A percentile compares a stretch with the other conserved stretches of the same genome.
phyloP scores from a whole-genome alignment of 2,329 filamentous ascomycete genomes.

The Xylaria sp. region DNA sequence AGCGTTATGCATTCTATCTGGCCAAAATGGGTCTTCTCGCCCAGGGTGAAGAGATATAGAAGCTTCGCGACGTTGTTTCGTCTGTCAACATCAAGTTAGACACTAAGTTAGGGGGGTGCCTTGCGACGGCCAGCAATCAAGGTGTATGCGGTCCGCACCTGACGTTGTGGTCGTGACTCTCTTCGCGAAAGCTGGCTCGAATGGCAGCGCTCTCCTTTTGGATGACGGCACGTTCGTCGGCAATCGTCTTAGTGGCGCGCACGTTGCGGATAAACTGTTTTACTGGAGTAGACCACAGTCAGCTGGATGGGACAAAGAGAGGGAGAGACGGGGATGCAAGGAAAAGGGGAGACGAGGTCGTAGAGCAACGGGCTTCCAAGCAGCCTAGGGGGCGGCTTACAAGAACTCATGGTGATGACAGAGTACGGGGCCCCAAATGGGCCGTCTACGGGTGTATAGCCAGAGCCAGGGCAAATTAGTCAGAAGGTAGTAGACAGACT shows the following conservation, averaged over 20 bases:
- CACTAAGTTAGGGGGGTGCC: constrained; percentile 8
- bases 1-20: constrained; percentile 99
- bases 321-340: neutral
- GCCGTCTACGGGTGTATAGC: constrained; percentile 45
- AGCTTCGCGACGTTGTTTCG: constrained; percentile 99
- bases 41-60: constrained; percentile 96
- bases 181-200: constrained; percentile 95
- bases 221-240: constrained; percentile 96
- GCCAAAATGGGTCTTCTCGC: constrained; percentile 97
- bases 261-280: constrained; percentile 99
- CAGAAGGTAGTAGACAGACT: constrained; percentile 12
- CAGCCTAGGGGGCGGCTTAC: constrained; percentile 39
- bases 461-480: constrained; percentile 35
- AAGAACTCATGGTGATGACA: constrained; percentile 48
- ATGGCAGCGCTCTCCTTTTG: constrained; percentile 99
- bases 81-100: constrained; percentile 59
- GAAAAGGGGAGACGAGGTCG: neutral
- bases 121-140: neutral
- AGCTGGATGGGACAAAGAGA: constrained; percentile 3
- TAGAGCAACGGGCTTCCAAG: neutral
- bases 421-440: constrained; percentile 44
- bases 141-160: constrained; percentile 65
- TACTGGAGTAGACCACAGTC: constrained; percentile 64
- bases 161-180: constrained; percentile 90
- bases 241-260: constrained; percentile 97